Percentiles rank a stretch among this genome's conserved stretches.
Evolutionary conservation across 768 basidiomycete species (phyloP).

Genomic region (Pleurotus eryngii): DNA sequence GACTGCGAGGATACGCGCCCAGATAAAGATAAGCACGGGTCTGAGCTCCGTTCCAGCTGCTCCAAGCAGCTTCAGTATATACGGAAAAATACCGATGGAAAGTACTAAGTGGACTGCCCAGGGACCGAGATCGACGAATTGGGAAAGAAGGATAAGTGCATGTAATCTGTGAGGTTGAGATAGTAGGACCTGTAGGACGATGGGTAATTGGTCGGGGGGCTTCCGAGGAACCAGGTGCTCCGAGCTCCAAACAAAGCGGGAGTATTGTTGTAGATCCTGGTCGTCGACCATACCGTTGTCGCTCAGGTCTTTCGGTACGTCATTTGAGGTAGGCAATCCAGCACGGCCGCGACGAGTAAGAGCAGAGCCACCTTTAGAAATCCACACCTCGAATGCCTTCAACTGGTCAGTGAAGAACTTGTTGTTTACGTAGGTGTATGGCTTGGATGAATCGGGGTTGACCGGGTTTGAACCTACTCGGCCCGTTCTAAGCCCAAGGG

Average conservation of each 20-base stretch:
- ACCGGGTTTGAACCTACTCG: slow-evolving; percentile 15
- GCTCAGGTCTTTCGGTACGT: slow-evolving; percentile 27
- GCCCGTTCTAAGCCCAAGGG: not conserved
- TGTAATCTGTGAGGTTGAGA: slow-evolving; percentile 95
- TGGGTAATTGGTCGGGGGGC: slow-evolving; percentile 95
- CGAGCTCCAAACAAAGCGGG: slow-evolving; percentile 20
- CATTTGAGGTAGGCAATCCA: slow-evolving; percentile 51
- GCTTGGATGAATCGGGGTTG: slow-evolving; percentile 32
- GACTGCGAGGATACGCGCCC: slow-evolving; percentile 97
- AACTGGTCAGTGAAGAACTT: slow-evolving; percentile 95
- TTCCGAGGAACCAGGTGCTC: slow-evolving; percentile 76
- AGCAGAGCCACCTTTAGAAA: slow-evolving; percentile 87
- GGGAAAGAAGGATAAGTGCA: slow-evolving; percentile 91
- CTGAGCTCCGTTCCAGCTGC: slow-evolving; percentile 94
- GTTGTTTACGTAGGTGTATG: slow-evolving; percentile 78
- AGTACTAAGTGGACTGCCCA: slow-evolving; percentile 98
- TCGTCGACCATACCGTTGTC: not conserved
- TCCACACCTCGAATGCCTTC: slow-evolving; percentile 98
- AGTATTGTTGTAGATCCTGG: slow-evolving; percentile 11
- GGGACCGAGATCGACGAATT: slow-evolving; percentile 97
- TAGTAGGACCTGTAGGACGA: slow-evolving; percentile 94
- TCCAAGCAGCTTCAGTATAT: slow-evolving; percentile 94
- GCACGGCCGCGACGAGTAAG: slow-evolving; percentile 73
- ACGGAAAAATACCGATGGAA: slow-evolving; percentile 97
- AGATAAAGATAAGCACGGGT: slow-evolving; percentile 97